These are phyloP conservation scores for Platismatia glauca DNA, from an alignment of 495 filamentous ascomycete genomes.

Conservation along the genomic window DNA sequence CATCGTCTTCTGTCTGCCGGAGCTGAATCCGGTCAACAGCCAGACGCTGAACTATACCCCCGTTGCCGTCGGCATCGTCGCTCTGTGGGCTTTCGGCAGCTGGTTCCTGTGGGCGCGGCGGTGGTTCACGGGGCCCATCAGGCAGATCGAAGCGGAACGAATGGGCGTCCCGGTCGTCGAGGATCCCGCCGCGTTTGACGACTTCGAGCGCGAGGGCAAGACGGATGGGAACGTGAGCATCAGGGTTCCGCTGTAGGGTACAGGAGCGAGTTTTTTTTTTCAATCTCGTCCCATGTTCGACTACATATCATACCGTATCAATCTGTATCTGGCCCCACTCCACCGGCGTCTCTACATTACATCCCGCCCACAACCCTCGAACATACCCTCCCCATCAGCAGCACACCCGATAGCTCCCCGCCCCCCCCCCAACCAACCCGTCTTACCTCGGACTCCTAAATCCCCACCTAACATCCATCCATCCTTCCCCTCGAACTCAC, in stretches of 20 bases:
- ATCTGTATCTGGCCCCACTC: background rate
- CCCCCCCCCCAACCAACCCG: too few relatives aligned
- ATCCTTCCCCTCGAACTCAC: too few relatives aligned
- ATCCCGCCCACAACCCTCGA: too few relatives aligned
- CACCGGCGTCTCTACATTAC: background rate
- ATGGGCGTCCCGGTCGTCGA: constrained; percentile 41
- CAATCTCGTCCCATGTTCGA: background rate
- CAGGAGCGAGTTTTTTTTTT: background rate
- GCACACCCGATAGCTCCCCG: too few relatives aligned
- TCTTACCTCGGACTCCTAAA: too few relatives aligned
- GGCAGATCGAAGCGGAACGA: constrained; percentile 44
- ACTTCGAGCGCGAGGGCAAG: background rate
- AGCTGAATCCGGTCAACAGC: constrained; percentile 48
- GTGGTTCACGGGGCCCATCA: constrained; percentile 51
- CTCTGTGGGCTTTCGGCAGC: constrained; percentile 33
- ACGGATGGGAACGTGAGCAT: background rate
- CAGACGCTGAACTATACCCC: constrained; percentile 57
- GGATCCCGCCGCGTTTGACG: background rate
- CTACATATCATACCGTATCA: background rate
- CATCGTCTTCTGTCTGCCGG: constrained; percentile 57
- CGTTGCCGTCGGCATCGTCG: constrained; percentile 54
- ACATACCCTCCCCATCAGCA: too few relatives aligned
- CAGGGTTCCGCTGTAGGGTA: background rate
- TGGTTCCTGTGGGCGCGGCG: constrained; percentile 44
- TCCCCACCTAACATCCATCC: too few relatives aligned